Conservation (phyloP, 202 grass and related monocot species). For the Schoenoplectus tabernaemontani region DNA sequence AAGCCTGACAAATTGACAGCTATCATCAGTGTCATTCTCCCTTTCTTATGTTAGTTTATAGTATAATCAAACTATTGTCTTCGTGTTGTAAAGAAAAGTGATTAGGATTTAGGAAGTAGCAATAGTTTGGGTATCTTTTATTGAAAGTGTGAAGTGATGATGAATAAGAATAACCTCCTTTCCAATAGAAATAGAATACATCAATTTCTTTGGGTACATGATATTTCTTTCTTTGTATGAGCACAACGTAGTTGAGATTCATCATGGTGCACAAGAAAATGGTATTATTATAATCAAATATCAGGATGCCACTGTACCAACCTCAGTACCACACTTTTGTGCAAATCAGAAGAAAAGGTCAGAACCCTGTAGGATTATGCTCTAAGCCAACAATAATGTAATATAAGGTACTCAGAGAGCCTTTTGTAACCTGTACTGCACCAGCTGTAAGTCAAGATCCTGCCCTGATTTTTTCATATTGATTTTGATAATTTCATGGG, state of each 20-base stretch:
- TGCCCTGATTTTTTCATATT: not conserved
- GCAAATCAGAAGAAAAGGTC: not conserved
- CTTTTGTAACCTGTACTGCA: not conserved
- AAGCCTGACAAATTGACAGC: not conserved
- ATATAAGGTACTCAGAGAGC: too few relatives aligned
- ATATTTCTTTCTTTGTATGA: not conserved
- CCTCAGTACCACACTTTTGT: not conserved
- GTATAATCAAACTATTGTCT: not conserved
- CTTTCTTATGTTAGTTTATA: not conserved
- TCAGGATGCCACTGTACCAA: not conserved
- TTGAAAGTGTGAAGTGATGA: not conserved
- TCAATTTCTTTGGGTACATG: not conserved
- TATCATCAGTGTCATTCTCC: not conserved
- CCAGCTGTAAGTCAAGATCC: not conserved
- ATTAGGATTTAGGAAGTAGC: not conserved
- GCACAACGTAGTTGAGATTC: not conserved
- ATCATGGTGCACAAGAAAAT: not conserved
- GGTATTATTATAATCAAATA: not conserved
- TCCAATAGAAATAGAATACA: not conserved
- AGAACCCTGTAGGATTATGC: not conserved
- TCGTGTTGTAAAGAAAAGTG: not conserved
- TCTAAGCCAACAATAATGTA: slow-evolving; percentile 9
- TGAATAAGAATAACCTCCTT: not conserved
- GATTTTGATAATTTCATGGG: slow-evolving; percentile 26
- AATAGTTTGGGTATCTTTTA: not conserved